These are phyloP conservation scores for Plasmopara halstedii DNA, from an alignment of 352 stramenopile species.

Conservation along the genomic window DNA sequence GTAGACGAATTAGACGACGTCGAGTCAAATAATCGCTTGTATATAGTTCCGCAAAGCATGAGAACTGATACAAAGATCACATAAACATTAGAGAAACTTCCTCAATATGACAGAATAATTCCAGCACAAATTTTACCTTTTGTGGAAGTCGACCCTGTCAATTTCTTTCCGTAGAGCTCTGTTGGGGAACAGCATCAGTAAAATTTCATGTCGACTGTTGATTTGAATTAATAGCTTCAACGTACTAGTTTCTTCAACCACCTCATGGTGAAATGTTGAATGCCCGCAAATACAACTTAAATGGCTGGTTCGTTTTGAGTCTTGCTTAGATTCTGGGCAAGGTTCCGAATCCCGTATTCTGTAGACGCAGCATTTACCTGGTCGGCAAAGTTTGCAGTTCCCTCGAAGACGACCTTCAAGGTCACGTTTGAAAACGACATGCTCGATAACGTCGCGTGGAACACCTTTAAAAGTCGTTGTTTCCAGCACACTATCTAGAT, in stretches of 20 bases:
- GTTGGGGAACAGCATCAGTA: slow-evolving; percentile 4
- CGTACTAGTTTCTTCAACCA: slow-evolving; percentile 70
- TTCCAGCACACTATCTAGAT: slow-evolving; percentile 53
- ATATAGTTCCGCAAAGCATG: slow-evolving; percentile 35
- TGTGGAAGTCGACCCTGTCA: slow-evolving; percentile 43
- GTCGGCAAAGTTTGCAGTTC: slow-evolving; percentile 66
- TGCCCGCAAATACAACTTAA: slow-evolving; percentile 63
- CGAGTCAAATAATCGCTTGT: slow-evolving; percentile 51
- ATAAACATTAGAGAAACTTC: background rate
- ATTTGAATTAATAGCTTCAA: background rate
- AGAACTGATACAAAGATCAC: slow-evolving; percentile 24
- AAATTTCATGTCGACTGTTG: background rate
- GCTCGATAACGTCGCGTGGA: slow-evolving; percentile 64
- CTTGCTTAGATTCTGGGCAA: slow-evolving; percentile 22
- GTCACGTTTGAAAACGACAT: slow-evolving; percentile 76
- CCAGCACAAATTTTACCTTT: slow-evolving; percentile 31
- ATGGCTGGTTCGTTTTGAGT: slow-evolving; percentile 18
- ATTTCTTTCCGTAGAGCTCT: slow-evolving; percentile 67
- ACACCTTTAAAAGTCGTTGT: slow-evolving; percentile 72
- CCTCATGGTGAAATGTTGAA: slow-evolving; percentile 65
- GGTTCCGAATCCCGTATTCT: slow-evolving; percentile 33
- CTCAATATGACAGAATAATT: too few species aligned
- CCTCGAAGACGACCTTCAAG: slow-evolving; percentile 50
- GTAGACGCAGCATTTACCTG: slow-evolving; percentile 65
- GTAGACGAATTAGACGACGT: slow-evolving; percentile 31